Base-by-base conservation (phyloP, 2,329 filamentous ascomycete genomes). In the Colletotrichum liaoningense region DNA sequence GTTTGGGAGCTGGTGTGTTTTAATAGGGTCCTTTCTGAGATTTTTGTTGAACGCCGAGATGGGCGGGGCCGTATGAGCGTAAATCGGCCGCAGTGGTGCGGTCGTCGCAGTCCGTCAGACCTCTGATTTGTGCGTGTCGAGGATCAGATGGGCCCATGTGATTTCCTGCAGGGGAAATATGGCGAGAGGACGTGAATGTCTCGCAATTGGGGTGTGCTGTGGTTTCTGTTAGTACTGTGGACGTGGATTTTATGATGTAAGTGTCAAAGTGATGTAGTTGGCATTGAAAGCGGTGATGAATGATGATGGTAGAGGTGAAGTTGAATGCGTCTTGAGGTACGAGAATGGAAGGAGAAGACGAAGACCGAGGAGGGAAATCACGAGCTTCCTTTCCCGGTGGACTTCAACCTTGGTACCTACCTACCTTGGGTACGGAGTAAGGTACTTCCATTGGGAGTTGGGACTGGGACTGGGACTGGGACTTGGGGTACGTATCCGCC, bases 41-140 rank as follows among this genome's bases (percentile, higher is more conserved):
- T 70, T 65, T 65, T 73, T 73, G 67, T 73, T 73, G 67, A 71
- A 70, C 56, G 67, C 71, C 71, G 67, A 73, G 55, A 58, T 49
- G 42, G 8, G 42, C 19, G 42, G 42, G 19, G 42, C 42, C 38
- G 42, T 64, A 42, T 64, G 19, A 49, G 42, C 42, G 42, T 19
- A 49, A 49, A 19, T 66, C 19, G 63, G 63, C 46, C 35, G 59
- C 14, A 33, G 14, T n/a, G 56, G 26, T 28, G 12, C 54, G n/a
- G 22, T 56, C 42, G 46, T 56, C 42, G 46, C 19, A 16, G 57
- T 54, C 19, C 52, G 26, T 24, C 38, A 33, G 65, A 58, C 42
- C 57, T 69, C 46, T 57, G 67, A 69, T 69, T 63, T 49, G 42
- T 49, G 42, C 26, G 59, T 24, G 59, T 42, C 16, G 16, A 68